A percentile compares a stretch with the other conserved stretches of the same genome.
These are phyloP conservation scores for Areca catechu DNA, from an alignment of 176 grass and related monocot species.

Conservation along the genomic window DNA sequence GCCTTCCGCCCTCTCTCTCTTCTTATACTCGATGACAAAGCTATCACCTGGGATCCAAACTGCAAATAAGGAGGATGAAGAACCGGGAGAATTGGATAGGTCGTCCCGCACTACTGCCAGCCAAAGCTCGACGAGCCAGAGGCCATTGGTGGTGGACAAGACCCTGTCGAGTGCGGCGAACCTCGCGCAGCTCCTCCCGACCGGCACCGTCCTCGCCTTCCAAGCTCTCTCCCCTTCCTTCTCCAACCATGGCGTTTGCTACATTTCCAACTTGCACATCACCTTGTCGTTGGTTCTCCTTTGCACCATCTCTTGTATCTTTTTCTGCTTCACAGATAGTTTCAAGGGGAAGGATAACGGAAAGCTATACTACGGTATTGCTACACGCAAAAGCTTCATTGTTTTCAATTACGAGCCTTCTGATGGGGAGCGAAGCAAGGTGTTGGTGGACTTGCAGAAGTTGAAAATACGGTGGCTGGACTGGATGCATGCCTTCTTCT, in stretches of 20 bases:
- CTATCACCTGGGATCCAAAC: too few relatives aligned
- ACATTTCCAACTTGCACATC: conserved; percentile 30
- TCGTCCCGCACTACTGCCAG: too few relatives aligned
- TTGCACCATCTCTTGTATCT: conserved; percentile 29
- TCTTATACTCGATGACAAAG: too few relatives aligned
- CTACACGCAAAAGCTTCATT: conserved; percentile 32
- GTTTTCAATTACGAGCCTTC: conserved; percentile 28
- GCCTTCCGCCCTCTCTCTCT: too few relatives aligned
- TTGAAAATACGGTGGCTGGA: conserved; percentile 27
- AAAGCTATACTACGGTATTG: conserved; percentile 56
- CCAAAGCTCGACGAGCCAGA: too few relatives aligned
- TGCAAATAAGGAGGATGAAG: too few relatives aligned
- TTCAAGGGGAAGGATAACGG: conserved; percentile 36
- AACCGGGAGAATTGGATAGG: too few relatives aligned
- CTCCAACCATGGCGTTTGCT: conserved; percentile 45
- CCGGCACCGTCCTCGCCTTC: conserved; percentile 47
- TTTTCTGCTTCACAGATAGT: conserved; percentile 66
- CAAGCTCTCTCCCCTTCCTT: conserved; percentile 64
- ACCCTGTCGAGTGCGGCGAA: conserved; percentile 31
- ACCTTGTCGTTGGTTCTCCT: conserved; percentile 17
- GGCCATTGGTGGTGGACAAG: conserved; percentile 10
- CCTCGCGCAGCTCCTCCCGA: conserved; percentile 53
- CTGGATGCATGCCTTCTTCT: conserved; percentile 47
- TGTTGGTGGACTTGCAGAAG: conserved; percentile 20
- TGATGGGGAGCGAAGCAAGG: neutral